phyloP scores from a whole-genome alignment of 192 early-diverging fungal genomes.

The Backusella westeae region DNA sequence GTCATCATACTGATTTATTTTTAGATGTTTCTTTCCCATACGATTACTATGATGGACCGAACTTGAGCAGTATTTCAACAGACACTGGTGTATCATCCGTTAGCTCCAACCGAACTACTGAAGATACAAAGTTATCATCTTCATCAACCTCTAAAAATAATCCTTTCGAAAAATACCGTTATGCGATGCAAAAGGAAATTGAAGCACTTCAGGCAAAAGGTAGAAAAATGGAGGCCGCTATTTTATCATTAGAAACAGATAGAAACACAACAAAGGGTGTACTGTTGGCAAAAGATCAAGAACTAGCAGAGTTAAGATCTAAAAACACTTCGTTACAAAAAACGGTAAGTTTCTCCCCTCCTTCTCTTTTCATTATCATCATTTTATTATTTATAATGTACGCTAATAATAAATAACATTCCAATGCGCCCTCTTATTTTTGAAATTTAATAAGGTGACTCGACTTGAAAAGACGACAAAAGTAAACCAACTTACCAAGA shows the following conservation, averaged over 20 bases:
- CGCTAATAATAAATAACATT: background rate
- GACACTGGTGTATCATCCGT: slow-evolving; percentile 7
- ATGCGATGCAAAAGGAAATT: slow-evolving; percentile 26
- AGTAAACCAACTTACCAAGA: slow-evolving; percentile 15
- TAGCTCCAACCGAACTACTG: slow-evolving; percentile 14
- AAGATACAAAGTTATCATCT: background rate
- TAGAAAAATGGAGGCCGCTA: slow-evolving; percentile 17
- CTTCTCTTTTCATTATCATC: no score
- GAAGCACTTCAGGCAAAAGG: slow-evolving; percentile 18
- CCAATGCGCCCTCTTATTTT: background rate
- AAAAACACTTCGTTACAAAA: slow-evolving; percentile 18
- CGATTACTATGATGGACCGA: background rate
- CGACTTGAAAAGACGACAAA: slow-evolving; percentile 18
- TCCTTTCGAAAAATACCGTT: slow-evolving; percentile 21
- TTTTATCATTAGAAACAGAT: slow-evolving; percentile 9
- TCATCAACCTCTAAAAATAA: background rate
- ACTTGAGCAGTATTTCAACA: slow-evolving; percentile 14
- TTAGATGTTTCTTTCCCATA: slow-evolving; percentile 6
- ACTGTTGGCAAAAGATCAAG: slow-evolving; percentile 11
- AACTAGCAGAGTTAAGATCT: slow-evolving; percentile 15
- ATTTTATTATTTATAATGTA: background rate
- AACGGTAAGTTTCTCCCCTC: slow-evolving; percentile 8
- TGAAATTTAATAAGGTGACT: slow-evolving; percentile 2
- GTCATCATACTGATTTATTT: background rate
- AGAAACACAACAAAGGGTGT: slow-evolving; percentile 3